Evolutionary conservation across 2,329 filamentous ascomycete species (phyloP), one percentile per base, ranked within the genome.

Genomic region (Microthyrium microscopicum): DNA sequence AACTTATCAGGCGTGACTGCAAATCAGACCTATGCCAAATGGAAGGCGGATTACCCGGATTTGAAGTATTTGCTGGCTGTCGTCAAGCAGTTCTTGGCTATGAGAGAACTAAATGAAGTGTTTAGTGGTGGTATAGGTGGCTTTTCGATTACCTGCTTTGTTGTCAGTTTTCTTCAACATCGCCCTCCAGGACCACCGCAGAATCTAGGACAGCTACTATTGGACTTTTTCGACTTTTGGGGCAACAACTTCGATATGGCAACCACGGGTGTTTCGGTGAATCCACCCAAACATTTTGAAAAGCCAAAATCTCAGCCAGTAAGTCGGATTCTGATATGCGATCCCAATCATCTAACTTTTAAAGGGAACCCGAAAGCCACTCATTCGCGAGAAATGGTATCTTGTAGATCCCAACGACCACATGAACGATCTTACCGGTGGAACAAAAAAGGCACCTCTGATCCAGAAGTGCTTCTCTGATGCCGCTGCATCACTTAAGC

Each of bases 371-470:
- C 35, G 47, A 51, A 12, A 27, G 32, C 22, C 25, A 37, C 6
- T 37, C 39, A 5, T 22, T 25, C 37, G 70, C 68, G 44, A 74
- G 75, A 46, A 55, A 53, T 11, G 64, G 77, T 80, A 77, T 6
- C 93, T 98, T 45, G 77, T 93, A 38, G 89, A 98, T 48, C 89
- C 89, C 0, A 93, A 95, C 52, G 79, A 81, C 38, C 52, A 70
- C 0, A 59, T 66, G 18, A 95, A 95, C 51, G 89, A 98, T 47
- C 89, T 98, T 18, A 77, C 89, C 0, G 84, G 84, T 7, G 85
- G 85, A 7, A 89, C 84, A 0, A 67, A 62, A 29, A 78, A 81
- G 42, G 80, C 78, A 5, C 42, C 54, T 1, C 60, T 68, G 6
- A 79, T 94, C 31, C 60, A 81, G 42, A 50, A 61, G n/a, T 62